Evolutionary conservation across 2,329 filamentous ascomycete genomes (phyloP).

Genomic region (Pseudopyricularia cyperi): DNA sequence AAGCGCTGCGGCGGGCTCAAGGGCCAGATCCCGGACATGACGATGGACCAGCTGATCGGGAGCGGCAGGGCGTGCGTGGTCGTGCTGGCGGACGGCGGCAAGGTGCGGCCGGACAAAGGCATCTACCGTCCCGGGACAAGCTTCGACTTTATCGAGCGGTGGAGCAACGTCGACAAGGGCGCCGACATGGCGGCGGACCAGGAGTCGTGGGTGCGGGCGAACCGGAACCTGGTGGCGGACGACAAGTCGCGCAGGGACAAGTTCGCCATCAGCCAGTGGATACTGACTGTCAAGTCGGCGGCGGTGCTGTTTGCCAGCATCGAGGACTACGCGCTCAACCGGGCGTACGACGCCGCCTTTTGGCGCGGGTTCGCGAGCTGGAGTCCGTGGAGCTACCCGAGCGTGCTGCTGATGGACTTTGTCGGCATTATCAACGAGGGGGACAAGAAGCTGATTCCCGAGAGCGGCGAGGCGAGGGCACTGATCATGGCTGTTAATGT

Average conservation of each 20-base stretch:
- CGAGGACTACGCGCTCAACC: slow-evolving; percentile 16
- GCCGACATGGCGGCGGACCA: slow-evolving; percentile 2
- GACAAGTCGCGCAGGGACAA: slow-evolving; percentile 9
- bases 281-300: slow-evolving; percentile 13
- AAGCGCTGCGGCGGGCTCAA: slow-evolving; percentile 21
- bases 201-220: slow-evolving; percentile 8
- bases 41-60: slow-evolving; percentile 12
- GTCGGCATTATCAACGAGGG: slow-evolving; percentile 4
- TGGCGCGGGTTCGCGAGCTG: slow-evolving; percentile 14
- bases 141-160: slow-evolving; percentile 15
- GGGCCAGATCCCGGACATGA: slow-evolving; percentile 6
- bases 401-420: slow-evolving; percentile 8
- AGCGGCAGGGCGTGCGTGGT: slow-evolving; percentile 19
- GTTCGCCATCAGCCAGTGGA: slow-evolving; percentile 19
- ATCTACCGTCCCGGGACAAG: slow-evolving; percentile 14
- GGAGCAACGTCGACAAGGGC: slow-evolving; percentile 13
- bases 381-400: slow-evolving; percentile 9
- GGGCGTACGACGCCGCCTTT: slow-evolving; percentile 21
- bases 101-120: slow-evolving; percentile 13
- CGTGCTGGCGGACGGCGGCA: slow-evolving; percentile 15
- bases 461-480: slow-evolving; percentile 1
- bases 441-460: neutral
- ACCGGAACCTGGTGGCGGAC: slow-evolving; percentile 12
- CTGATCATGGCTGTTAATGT: slow-evolving; percentile 3
- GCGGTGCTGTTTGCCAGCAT: slow-evolving; percentile 12